phyloP scores from a whole-genome alignment of 2,329 filamentous ascomycete genomes.

The Cercospora sp. region DNA sequence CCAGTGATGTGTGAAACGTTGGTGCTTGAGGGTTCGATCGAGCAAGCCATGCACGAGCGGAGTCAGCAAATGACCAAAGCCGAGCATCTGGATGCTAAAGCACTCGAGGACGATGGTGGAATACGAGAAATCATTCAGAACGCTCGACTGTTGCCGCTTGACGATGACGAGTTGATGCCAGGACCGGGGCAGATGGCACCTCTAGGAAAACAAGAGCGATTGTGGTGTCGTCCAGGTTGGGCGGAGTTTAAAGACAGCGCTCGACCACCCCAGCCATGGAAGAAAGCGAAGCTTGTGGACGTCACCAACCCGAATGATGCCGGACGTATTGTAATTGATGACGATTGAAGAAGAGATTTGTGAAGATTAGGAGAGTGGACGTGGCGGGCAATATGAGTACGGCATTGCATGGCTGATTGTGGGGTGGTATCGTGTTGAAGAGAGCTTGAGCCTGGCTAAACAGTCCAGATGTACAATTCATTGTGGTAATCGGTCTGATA shows the following conservation, averaged over 20 bases:
- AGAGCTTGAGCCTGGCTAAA: neutral
- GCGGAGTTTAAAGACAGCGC: neutral
- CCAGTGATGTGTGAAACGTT: slow-evolving; percentile 84
- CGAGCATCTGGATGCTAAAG: slow-evolving; percentile 57
- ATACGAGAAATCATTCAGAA: slow-evolving; percentile 62
- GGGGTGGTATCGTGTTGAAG: neutral
- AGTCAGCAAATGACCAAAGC: slow-evolving; percentile 71
- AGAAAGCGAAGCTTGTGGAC: neutral
- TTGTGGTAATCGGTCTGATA: neutral
- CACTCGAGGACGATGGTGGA: slow-evolving; percentile 59
- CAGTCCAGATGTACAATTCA: neutral
- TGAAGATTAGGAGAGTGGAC: neutral
- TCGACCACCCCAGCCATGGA: neutral
- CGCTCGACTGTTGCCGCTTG: slow-evolving; percentile 52
- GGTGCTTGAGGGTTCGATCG: slow-evolving; percentile 75
- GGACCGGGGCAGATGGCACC: slow-evolving; percentile 45
- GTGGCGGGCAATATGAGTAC: neutral
- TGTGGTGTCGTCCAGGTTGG: slow-evolving; percentile 47
- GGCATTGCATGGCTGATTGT: neutral
- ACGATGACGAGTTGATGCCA: slow-evolving; percentile 35
- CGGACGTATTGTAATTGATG: slow-evolving; percentile 2
- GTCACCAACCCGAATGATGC: slow-evolving; percentile 1
- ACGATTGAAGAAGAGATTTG: neutral
- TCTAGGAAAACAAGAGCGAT: slow-evolving; percentile 45
- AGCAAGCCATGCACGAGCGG: slow-evolving; percentile 78